Evolutionary conservation across 768 basidiomycete species (phyloP), one percentile per base, ranked within the genome.

Genomic region (Leucocoprinus leucothites): DNA sequence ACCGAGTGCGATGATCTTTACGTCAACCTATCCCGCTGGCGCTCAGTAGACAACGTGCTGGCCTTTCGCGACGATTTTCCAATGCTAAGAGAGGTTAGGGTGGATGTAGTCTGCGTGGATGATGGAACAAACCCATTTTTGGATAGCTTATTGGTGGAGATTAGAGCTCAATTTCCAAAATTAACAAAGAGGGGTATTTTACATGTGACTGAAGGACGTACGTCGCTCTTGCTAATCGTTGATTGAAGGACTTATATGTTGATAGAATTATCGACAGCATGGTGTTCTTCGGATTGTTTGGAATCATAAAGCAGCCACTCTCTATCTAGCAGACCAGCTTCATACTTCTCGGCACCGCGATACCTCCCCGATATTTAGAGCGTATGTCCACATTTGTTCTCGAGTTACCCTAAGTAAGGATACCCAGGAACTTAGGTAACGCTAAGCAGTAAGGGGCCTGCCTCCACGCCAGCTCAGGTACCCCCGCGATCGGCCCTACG

Each of bases 101-200:
- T 50, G 14, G 48, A 50, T 40, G 35, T 50, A 19, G 48, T 50
- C 11, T 50, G 36, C n/a, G 21, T 24, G 14, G 36, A 50, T 38
- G 36, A 40, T 16, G 8, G 6, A 4, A 40, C 48, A 14, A n/a
- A 16, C 5, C 48, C 48, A 3, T 40, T 38, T 8, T 16, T 40
- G 16, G 48, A 50, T 9, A 24, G 36, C 22, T 40, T 50, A 19
- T 22, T 50, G 36, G 36, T 50, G 21, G 48, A 50, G 19, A 9
- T 50, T 22, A 50, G 14, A 31, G 48, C 48, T 5, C 48, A 40
- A 36, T 50, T 50, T 40, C 48, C 48, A 16, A 50, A 50, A 19
- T 21, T 40, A 3, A 24, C 34, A 21, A 4, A n/a, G 35, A 38
- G 35, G 35, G 36, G 48, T 5, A 21, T 50, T 50, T 36, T 50